Evolutionary conservation across 2,329 filamentous ascomycete genomes (phyloP), one percentile per base, ranked within the genome.

Genomic region (Ophioceras dolichostomum): DNA sequence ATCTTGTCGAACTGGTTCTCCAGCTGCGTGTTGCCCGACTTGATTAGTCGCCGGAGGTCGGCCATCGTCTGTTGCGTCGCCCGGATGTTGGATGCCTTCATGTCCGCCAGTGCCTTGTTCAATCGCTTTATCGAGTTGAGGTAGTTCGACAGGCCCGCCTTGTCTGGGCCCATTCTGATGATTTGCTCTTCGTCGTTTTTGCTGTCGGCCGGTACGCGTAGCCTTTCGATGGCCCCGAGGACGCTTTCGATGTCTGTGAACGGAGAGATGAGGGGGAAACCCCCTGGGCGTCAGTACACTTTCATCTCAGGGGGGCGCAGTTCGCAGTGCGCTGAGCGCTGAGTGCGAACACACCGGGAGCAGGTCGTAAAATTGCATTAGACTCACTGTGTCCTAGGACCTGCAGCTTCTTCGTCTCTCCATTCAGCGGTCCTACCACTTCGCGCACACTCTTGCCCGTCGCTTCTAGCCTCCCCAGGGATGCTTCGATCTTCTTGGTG

Each of bases 401-500:
- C 59, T 96, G 91, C 17, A 96, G 69, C 44, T 79, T 81, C 58
- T 86, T 83, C 1, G 91, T 96, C 58, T 95, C 93, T 49, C 83
- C 84, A 54, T 88, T 93, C 30, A 98, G 80, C 8, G 91, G 91
- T 1, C 86, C 86, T 39, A 93, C 87, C 10, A 93, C 88, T 53
- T 94, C 85, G 51, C 86, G 81, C 16, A 96, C 87, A 42, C 83
- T 88, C 60, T 87, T 86, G 14, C 89, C 91, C 37, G 85, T 93
- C 27, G 80, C 76, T 50, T 96, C 87, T 24, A 98, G 68, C 39
- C 88, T 75, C 27, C 77, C 74, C 47, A 95, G 70, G 36, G 85
- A 94, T 20, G 83, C 81, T 59, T 94, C 83, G 39, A 98, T 95
- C 67, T 94, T 94, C 65, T 91, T 94, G 22, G 87, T 94, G 55